Base-by-base conservation (phyloP, 192 early-diverging fungal genomes). In the Globomyces pollinis-pini region DNA sequence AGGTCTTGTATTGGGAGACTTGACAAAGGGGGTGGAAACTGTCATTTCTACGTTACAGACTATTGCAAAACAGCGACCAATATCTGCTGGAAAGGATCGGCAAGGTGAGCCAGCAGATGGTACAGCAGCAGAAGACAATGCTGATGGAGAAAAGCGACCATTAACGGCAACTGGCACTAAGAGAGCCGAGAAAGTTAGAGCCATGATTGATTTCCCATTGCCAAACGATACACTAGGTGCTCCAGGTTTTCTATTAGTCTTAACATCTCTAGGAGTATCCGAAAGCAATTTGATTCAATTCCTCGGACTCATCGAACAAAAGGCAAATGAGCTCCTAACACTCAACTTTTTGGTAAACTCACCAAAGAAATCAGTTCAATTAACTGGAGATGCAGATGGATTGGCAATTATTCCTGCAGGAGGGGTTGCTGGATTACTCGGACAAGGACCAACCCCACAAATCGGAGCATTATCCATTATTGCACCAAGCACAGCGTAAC, bases 241-340 rank as follows among this genome's bases (percentile, higher is more conserved):
- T 5, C 52, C 62, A 33, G 65, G 61, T 42, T n/a, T n/a, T n/a
- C n/a, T n/a, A n/a, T n/a, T n/a, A n/a, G n/a, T n/a, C n/a, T n/a
- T n/a, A n/a, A n/a, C n/a, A n/a, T n/a, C n/a, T n/a, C n/a, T n/a
- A n/a, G n/a, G n/a, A n/a, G 72, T 76, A 18, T 71, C 71, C 12
- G 77, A 79, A 50, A 64, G 50, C 24, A 76, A 69, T 47, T 68
- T 79, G 47, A 38, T 79, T n/a, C 52, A 65, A 21, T 72, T 60
- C 44, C 61, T 79, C 3, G 77, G 77, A 20, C 61, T 74, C 9
- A 59, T 79, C 34, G 77, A 79, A 56, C 73, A 74, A 32, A 79
- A 79, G 53, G 61, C 74, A 7, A 79, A 79, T 61, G 77, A 79
- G 45, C 62, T 79, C 1, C 59, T 79, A 23, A 79, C 73, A 4